Percentiles rank a stretch among this genome's conserved stretches.
phyloP scores from a whole-genome alignment of 2,329 filamentous ascomycete genomes.

The Cladophialophora bantiana region DNA sequence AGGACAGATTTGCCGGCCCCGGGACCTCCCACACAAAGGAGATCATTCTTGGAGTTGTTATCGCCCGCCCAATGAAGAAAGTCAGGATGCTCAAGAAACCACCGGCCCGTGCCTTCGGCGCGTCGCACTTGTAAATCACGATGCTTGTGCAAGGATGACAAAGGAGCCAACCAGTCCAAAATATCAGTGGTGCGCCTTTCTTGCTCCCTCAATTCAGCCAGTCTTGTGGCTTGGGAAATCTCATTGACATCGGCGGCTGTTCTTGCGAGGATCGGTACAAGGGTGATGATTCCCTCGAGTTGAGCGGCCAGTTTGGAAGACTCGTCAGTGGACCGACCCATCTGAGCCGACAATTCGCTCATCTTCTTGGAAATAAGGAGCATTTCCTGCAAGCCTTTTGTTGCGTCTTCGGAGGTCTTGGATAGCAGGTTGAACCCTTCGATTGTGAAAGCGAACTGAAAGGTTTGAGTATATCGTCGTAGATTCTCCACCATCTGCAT shows the following conservation, averaged over 20 bases:
- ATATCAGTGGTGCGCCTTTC: constrained; percentile 38
- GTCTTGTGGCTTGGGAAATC: constrained; percentile 32
- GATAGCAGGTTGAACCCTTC: constrained; percentile 37
- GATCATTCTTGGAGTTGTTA: constrained; percentile 25
- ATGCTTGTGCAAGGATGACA: constrained; percentile 36
- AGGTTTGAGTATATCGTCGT: constrained; percentile 35
- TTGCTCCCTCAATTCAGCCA: constrained; percentile 37
- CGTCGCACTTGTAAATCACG: constrained; percentile 38
- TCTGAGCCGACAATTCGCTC: constrained; percentile 29
- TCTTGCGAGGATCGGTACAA: constrained; percentile 35
- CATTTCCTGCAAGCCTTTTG: constrained; percentile 33
- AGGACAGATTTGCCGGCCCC: constrained; percentile 39
- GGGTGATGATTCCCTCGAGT: constrained; percentile 33
- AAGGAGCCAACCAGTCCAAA: constrained; percentile 38
- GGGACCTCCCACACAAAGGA: constrained; percentile 38
- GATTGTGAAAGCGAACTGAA: constrained; percentile 37
- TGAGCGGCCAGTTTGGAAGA: constrained; percentile 25
- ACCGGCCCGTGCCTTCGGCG: constrained; percentile 44
- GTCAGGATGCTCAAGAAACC: constrained; percentile 42
- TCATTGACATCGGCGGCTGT: constrained; percentile 35
- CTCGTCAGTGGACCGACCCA: constrained; percentile 30
- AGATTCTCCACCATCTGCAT: constrained; percentile 36
- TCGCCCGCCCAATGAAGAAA: constrained; percentile 42
- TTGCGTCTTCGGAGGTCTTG: constrained; percentile 33
- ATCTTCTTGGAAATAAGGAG: constrained; percentile 33